Evolutionary conservation across 768 basidiomycete genomes (phyloP).

Genomic region (Phaeotremella skinneri): DNA sequence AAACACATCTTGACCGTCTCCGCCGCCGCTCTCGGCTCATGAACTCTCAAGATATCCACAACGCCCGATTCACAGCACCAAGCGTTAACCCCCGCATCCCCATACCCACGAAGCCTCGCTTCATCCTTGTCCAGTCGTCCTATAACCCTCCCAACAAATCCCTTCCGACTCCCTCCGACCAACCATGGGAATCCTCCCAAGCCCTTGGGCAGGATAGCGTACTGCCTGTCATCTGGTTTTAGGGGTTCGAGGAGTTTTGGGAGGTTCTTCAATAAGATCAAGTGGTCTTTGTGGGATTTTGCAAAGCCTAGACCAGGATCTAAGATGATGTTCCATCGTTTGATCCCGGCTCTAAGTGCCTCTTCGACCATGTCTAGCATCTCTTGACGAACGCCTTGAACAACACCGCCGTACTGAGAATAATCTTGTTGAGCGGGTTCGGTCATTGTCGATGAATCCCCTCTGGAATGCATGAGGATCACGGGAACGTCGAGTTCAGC

Average conservation of each 20-base stretch:
- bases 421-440: constrained; percentile 58
- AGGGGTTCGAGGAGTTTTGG: constrained; percentile 55
- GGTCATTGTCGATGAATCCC: constrained; percentile 73
- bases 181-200: constrained; percentile 61
- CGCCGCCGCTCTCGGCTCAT: constrained; percentile 69
- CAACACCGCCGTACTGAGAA: constrained; percentile 55
- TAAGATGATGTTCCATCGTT: constrained; percentile 81
- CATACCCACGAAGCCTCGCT: constrained; percentile 65
- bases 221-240: background rate
- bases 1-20: constrained; percentile 71
- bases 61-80: constrained; percentile 69
- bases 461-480: constrained; percentile 90
- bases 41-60: constrained; percentile 72
- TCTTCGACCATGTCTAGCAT: constrained; percentile 55
- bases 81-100: constrained; percentile 73
- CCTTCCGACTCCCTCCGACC: constrained; percentile 78
- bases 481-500: constrained; percentile 70
- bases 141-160: constrained; percentile 72
- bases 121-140: constrained; percentile 52
- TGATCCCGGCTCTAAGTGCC: constrained; percentile 60
- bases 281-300: constrained; percentile 73
- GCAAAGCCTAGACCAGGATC: constrained; percentile 96
- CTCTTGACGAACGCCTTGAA: constrained; percentile 69
- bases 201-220: constrained; percentile 10
- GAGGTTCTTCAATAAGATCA: constrained; percentile 63